These are phyloP conservation scores for Cercospora sp. DNA, from an alignment of 2,329 filamentous ascomycete species.

Conservation along the genomic window DNA sequence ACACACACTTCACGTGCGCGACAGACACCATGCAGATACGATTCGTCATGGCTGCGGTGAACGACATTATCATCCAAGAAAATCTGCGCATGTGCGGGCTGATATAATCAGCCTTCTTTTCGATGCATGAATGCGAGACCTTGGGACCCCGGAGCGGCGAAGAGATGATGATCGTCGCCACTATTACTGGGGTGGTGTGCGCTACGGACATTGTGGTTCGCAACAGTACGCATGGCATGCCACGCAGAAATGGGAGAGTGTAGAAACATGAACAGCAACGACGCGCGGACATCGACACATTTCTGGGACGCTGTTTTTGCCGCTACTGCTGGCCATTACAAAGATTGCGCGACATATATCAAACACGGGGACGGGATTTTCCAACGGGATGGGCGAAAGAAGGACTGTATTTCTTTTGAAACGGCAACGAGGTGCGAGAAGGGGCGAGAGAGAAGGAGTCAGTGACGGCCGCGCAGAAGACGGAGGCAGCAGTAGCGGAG, in stretches of 20 bases:
- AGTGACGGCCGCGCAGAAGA: background rate
- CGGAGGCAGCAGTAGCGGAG: background rate
- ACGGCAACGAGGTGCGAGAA: background rate
- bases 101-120: constrained; percentile 61
- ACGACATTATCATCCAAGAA: constrained; percentile 99
- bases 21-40: constrained; percentile 98
- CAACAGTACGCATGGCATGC: constrained; percentile 20
- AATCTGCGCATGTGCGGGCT: constrained; percentile 95
- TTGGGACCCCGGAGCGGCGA: background rate
- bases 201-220: constrained; percentile 13
- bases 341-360: background rate
- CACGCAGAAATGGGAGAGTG: constrained; percentile 5
- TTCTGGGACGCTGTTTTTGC: background rate
- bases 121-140: background rate
- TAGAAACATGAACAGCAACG: constrained; percentile 12
- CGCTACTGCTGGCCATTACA: background rate
- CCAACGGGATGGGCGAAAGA: background rate
- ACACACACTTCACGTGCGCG: constrained; percentile 98
- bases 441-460: background rate
- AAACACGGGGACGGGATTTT: background rate
- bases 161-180: background rate
- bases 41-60: constrained; percentile 99
- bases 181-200: background rate
- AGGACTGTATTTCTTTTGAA: background rate
- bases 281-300: background rate